A percentile compares a stretch with the other conserved stretches of the same genome.
These are phyloP conservation scores for Phaeosphaeriaceae sp. DNA, from an alignment of 2,329 filamentous ascomycete species.

Conservation along the genomic window DNA sequence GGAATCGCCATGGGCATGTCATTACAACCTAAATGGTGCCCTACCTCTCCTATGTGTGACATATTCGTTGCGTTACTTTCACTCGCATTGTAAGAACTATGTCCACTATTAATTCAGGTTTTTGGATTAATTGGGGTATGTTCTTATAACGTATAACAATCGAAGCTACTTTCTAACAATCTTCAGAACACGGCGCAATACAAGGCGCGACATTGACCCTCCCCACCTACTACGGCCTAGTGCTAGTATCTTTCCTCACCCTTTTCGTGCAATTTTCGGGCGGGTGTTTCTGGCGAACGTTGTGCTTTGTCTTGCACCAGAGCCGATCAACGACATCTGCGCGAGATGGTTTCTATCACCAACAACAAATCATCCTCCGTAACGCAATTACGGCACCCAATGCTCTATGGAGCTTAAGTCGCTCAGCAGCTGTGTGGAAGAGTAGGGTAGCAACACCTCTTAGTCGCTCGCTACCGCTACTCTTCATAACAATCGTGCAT, in stretches of 20 bases:
- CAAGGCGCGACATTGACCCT: constrained; percentile 26
- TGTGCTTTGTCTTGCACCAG: constrained; percentile 30
- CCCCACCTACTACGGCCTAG: constrained; percentile 13
- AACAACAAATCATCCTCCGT: constrained; percentile 31
- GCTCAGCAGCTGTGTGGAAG: constrained; percentile 19
- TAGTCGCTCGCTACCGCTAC: constrained; percentile 11
- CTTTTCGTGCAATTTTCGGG: constrained; percentile 28
- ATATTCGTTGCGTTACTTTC: background rate
- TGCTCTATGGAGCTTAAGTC: constrained; percentile 20
- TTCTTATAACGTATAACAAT: background rate
- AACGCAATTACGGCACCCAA: constrained; percentile 25
- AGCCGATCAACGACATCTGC: constrained; percentile 18
- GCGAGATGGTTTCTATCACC: constrained; percentile 27
- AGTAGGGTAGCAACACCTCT: constrained; percentile 14
- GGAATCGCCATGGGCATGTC: background rate
- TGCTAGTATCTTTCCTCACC: constrained; percentile 28
- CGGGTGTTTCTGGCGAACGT: constrained; percentile 24
- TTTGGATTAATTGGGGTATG: constrained; percentile 25
- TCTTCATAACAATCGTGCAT: constrained; percentile 15
- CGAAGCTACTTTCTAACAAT: background rate
- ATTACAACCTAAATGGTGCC: background rate
- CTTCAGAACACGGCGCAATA: constrained; percentile 16
- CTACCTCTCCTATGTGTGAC: background rate
- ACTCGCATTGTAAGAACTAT: background rate
- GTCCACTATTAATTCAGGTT: constrained; percentile 11